Evolutionary conservation across 305 asterid genomes (phyloP).

Genomic region (Fraxinus platypoda): DNA sequence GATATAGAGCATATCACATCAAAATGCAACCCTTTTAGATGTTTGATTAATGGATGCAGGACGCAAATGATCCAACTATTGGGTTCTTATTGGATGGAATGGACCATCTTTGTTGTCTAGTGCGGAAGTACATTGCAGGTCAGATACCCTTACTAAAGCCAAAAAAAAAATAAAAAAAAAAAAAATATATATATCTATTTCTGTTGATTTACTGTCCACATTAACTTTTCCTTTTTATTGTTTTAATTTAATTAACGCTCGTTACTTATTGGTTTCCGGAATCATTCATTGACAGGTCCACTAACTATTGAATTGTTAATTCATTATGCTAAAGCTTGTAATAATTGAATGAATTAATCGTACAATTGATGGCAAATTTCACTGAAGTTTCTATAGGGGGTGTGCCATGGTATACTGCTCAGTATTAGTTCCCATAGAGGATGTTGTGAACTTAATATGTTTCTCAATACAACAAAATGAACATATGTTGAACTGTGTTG

Average conservation of each 20-base stretch:
- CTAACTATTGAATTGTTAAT: conserved; percentile 10
- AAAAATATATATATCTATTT: background rate
- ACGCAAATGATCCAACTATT: conserved; percentile 96
- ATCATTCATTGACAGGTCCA: conserved; percentile 16
- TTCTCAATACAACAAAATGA: conserved; percentile 14
- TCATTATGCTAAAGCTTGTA: conserved; percentile 9
- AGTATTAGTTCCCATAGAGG: background rate
- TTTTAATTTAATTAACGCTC: background rate
- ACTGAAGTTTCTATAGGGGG: conserved; percentile 1
- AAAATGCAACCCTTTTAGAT: conserved; percentile 5
- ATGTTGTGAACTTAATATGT: background rate
- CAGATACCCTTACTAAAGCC: conserved; percentile 26
- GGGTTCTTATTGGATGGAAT: conserved; percentile 95
- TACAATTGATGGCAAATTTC: conserved; percentile 3
- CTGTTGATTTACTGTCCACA: conserved; percentile 19
- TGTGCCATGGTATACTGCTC: background rate
- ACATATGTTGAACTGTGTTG: conserved; percentile 16
- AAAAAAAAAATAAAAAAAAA: background rate
- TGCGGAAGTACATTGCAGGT: conserved; percentile 99
- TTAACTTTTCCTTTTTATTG: background rate
- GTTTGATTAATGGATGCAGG: conserved; percentile 50
- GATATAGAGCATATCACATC: background rate
- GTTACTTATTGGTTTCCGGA: conserved; percentile 13
- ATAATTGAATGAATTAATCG: background rate
- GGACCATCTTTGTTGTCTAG: conserved; percentile 94